Percentiles rank a stretch among this genome's conserved stretches.
These are phyloP conservation scores for Ogataea ramenticola DNA, from an alignment of 805 yeast species.

Conservation along the genomic window DNA sequence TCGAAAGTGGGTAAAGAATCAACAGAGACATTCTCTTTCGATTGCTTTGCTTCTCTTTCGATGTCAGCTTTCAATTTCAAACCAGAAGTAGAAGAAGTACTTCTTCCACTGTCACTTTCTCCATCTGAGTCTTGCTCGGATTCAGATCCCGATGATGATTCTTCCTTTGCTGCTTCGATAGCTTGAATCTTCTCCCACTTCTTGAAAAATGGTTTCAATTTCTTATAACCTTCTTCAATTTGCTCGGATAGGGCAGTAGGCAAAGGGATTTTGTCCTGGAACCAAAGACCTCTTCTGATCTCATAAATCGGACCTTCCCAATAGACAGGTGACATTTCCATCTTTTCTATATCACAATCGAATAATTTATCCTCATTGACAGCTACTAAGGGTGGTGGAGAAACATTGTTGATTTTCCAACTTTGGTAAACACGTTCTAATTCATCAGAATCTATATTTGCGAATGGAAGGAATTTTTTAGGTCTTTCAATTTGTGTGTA, in stretches of 20 bases:
- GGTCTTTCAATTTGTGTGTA: conserved; percentile 48
- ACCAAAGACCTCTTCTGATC: conserved; percentile 85
- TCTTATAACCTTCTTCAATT: conserved; percentile 49
- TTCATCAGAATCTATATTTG: conserved; percentile 50
- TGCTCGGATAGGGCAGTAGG: conserved; percentile 40
- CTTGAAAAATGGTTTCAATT: conserved; percentile 18
- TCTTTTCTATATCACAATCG: conserved; percentile 53
- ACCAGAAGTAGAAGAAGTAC: conserved; percentile 2
- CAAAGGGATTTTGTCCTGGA: conserved; percentile 53
- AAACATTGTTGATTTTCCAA: conserved; percentile 5
- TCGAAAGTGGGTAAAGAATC: background rate
- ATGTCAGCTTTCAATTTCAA: conserved; percentile 7
- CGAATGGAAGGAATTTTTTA: conserved; percentile 59
- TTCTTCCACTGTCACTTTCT: background rate
- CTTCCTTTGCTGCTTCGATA: background rate
- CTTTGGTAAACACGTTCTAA: conserved; percentile 46
- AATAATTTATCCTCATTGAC: conserved; percentile 81
- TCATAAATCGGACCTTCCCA: conserved; percentile 89
- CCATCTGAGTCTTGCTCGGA: background rate
- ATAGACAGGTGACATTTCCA: conserved; percentile 60
- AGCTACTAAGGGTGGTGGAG: conserved; percentile 29
- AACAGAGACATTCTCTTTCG: background rate
- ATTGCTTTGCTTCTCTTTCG: background rate
- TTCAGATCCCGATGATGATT: background rate
- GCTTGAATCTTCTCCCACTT: background rate